A percentile compares a stretch with the other conserved stretches of the same genome.
phyloP scores from a whole-genome alignment of 2,329 filamentous ascomycete species.

The Microdochium bolleyi region DNA sequence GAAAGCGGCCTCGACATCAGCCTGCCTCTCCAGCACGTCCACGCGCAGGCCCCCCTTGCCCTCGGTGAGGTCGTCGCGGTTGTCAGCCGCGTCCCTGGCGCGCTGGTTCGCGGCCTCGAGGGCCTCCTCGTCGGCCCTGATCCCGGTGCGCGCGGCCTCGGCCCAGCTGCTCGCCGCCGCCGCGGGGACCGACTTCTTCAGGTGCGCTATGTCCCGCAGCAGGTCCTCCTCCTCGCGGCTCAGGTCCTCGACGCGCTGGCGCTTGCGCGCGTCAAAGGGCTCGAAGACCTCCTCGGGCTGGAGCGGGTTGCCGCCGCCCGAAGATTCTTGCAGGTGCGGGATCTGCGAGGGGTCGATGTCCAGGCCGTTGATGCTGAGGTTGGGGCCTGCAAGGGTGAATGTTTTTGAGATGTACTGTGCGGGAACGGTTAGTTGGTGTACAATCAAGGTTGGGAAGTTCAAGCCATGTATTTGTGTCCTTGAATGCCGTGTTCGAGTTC shows the following conservation, averaged over 20 bases:
- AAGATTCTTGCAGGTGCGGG: conserved; percentile 10
- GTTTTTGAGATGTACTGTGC: conserved; percentile 53
- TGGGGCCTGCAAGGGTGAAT: conserved; percentile 49
- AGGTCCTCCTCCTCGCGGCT: conserved; percentile 55
- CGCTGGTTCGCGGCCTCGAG: conserved; percentile 19
- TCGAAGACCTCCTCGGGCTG: conserved; percentile 40
- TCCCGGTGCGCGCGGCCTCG: conserved; percentile 26
- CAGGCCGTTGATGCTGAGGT: conserved; percentile 57
- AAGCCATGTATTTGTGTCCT: neutral
- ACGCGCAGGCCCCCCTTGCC: conserved; percentile 16
- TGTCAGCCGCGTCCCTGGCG: conserved; percentile 9
- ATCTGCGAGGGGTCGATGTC: conserved; percentile 32
- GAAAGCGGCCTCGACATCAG: conserved; percentile 37
- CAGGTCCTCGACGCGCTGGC: conserved; percentile 51
- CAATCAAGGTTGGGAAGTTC: too few relatives aligned
- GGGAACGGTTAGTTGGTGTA: neutral
- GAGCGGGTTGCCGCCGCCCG: conserved; percentile 4
- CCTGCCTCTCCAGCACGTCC: conserved; percentile 33
- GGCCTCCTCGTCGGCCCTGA: conserved; percentile 39
- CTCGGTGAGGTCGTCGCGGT: conserved; percentile 10
- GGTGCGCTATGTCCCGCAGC: conserved; percentile 52
- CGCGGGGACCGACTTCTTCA: conserved; percentile 46
- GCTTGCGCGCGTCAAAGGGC: conserved; percentile 52
- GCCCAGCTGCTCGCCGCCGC: conserved; percentile 33
- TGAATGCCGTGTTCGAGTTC: too few relatives aligned